Evolutionary conservation across 768 basidiomycete genomes (phyloP).

Genomic region (Mycena crocata): DNA sequence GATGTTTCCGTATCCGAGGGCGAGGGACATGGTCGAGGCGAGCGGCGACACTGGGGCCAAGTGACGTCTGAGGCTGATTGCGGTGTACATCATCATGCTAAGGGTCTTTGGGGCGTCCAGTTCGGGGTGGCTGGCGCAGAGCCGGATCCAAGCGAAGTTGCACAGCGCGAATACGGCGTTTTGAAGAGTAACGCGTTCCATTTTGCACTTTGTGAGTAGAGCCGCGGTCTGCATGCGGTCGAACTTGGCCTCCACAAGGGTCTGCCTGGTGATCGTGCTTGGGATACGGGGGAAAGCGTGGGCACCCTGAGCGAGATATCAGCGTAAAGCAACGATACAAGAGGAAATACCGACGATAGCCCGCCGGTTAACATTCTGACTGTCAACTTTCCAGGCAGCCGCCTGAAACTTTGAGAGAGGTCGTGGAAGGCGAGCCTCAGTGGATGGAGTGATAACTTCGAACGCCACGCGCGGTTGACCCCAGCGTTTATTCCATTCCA

Average conservation of each 20-base stretch:
- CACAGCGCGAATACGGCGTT: slow-evolving; percentile 20
- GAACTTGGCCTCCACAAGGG: not conserved
- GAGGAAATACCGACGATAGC: slow-evolving; percentile 16
- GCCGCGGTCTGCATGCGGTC: not conserved
- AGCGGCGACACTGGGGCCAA: slow-evolving; percentile 24
- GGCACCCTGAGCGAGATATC: not conserved
- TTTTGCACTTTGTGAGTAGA: not conserved
- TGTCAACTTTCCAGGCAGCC: slow-evolving; percentile 23
- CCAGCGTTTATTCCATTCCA: slow-evolving; percentile 23
- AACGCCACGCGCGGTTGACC: not conserved
- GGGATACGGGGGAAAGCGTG: slow-evolving; percentile 27
- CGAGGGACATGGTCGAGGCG: slow-evolving; percentile 33
- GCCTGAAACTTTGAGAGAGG: slow-evolving; percentile 8
- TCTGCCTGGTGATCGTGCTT: not conserved
- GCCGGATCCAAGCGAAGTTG: slow-evolving; percentile 1
- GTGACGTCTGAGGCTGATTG: slow-evolving; percentile 33
- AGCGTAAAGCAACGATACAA: not conserved
- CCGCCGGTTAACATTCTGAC: slow-evolving; percentile 17
- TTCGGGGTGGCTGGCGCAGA: slow-evolving; percentile 26
- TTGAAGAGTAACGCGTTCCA: slow-evolving; percentile 25
- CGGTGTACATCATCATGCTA: slow-evolving; percentile 32
- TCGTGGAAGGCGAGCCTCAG: slow-evolving; percentile 19
- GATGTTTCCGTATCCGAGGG: slow-evolving; percentile 37
- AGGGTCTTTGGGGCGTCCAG: slow-evolving; percentile 16
- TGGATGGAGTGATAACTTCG: slow-evolving; percentile 21